Conservation (phyloP, 106 monocot species). For the Dendrobium huoshanense region DNA sequence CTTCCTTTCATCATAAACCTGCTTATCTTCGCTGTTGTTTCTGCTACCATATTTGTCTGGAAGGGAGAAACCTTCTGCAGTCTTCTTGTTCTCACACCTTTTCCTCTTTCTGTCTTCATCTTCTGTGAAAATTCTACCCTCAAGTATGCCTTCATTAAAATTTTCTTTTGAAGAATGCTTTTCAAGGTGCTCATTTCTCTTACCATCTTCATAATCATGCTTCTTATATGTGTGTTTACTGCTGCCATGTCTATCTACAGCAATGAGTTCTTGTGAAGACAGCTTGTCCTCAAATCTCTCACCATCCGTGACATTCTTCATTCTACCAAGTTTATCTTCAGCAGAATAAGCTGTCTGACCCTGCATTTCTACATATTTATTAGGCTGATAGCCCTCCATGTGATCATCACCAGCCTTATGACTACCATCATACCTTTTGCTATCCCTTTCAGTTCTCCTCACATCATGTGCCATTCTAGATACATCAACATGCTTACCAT, state of each 20-base stretch:
- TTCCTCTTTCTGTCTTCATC: slow-evolving; percentile 4
- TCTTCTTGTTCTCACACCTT: neutral
- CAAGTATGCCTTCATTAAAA: neutral
- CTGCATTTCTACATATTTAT: slow-evolving; percentile 4
- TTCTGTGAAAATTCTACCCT: neutral
- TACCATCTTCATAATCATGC: slow-evolving; percentile 6
- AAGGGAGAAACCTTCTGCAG: neutral
- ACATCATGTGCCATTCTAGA: neutral
- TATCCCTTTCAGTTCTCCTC: slow-evolving; percentile 14
- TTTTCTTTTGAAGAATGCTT: slow-evolving; percentile 1
- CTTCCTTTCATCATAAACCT: slow-evolving; percentile 8
- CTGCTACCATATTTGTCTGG: neutral
- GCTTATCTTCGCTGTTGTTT: neutral
- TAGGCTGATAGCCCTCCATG: neutral
- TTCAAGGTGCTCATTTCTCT: neutral
- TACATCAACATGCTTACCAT: slow-evolving; percentile 4
- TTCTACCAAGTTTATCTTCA: neutral
- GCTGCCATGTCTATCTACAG: slow-evolving; percentile 4
- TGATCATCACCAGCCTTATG: slow-evolving; percentile 1
- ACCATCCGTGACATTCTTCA: neutral
- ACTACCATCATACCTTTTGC: neutral
- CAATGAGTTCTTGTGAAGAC: neutral
- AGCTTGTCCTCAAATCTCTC: neutral
- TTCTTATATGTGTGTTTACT: neutral
- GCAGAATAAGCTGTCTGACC: neutral